Base-by-base conservation (phyloP, 2,329 filamentous ascomycete species). In the Botryotinia convoluta region DNA sequence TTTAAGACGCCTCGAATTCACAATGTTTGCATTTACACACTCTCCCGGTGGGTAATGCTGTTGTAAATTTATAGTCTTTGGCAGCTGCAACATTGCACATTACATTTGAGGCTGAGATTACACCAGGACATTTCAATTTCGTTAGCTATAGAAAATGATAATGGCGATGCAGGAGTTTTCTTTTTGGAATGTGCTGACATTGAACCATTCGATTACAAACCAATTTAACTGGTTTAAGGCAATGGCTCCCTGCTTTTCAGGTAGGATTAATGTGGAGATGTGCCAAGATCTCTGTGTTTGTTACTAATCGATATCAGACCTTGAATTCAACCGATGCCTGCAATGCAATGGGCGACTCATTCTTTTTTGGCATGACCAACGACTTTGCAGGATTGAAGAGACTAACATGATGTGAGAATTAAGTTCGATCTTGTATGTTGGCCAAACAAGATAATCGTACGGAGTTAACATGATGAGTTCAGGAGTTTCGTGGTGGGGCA, bases 161-260 rank as follows among this genome's bases (percentile, higher is more conserved):
- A 32, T 16, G n/a, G 35, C n/a, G 35, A 35, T 61, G 61, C 35
- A 63, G 26, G 37, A 26, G 37, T 9, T 10, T 9, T 10, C 3
- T 42, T 44, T 61, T 29, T 29, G 61, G 9, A 63, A 63, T 9
- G 16, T 20, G 26, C 26, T 42, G 26, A 18, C 26, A 29, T 29
- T 44, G 37, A 8, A 22, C 4, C 16, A 0, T 16, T 44, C 4
- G 16, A 42, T 42, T 20, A 42, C 4, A 44, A 42, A 29, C 35
- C 2, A 18, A 12, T 37, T 54, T 70, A 70, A 37, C 68, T 32
- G n/a, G 18, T 45, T 32, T 35, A 32, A 35, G 68, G 48, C 54
- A 70, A 70, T 70, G 54, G 68, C 26, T 8, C 68, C 68, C 39
- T 70, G 51, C 35, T 12, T 69, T 44, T 69, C n/a, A 39, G 20